Evolutionary conservation across 305 asterid genomes (phyloP).

Genomic region (Vinca major): DNA sequence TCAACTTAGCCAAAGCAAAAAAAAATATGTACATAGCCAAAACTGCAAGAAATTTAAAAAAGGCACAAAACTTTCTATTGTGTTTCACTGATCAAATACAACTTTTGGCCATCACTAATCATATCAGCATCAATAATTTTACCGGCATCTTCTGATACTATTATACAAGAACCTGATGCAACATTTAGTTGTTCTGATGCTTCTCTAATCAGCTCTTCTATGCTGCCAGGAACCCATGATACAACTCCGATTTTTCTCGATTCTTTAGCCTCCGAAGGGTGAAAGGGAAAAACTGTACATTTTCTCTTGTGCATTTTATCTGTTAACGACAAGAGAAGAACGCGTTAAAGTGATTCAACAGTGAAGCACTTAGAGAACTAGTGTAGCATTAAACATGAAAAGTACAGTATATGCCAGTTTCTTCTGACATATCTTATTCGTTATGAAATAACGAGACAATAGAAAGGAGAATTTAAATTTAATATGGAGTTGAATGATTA

Average conservation of each 20-base stretch:
- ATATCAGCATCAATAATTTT: slow-evolving; percentile 51
- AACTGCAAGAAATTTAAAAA: background rate
- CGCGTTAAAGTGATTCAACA: background rate
- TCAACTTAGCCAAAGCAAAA: too few relatives aligned
- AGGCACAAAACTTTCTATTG: slow-evolving; percentile 14
- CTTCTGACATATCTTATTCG: background rate
- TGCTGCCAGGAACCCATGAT: slow-evolving; percentile 59
- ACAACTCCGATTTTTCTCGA: slow-evolving; percentile 50
- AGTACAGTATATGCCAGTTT: background rate
- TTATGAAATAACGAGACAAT: background rate
- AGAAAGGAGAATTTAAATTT: background rate
- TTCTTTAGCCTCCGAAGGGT: slow-evolving; percentile 57
- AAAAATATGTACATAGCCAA: slow-evolving; percentile 9
- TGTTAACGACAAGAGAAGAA: slow-evolving; percentile 16
- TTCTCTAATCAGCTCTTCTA: slow-evolving; percentile 46
- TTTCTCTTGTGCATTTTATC: slow-evolving; percentile 39
- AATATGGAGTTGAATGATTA: background rate
- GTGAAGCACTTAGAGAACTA: too few relatives aligned
- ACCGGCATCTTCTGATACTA: slow-evolving; percentile 77
- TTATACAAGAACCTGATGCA: slow-evolving; percentile 20
- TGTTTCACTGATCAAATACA: slow-evolving; percentile 41
- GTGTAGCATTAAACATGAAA: too few relatives aligned
- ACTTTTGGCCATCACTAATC: slow-evolving; percentile 53
- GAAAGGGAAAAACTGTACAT: slow-evolving; percentile 68
- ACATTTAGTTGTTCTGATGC: slow-evolving; percentile 40